phyloP scores from a whole-genome alignment of 352 stramenopile genomes.

The Phytophthora aleatoria region DNA sequence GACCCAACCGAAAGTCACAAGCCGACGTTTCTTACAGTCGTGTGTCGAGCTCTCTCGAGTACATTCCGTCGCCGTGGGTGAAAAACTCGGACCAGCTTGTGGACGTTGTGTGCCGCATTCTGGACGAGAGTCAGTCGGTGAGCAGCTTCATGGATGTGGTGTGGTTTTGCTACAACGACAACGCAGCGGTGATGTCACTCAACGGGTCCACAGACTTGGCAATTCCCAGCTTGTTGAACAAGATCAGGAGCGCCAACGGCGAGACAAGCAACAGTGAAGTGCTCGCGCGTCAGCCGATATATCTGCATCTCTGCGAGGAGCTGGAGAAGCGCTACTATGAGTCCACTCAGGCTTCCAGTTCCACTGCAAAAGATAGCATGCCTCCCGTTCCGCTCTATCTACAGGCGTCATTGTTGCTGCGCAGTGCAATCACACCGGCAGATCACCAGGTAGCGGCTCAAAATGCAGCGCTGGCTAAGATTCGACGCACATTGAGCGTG shows the following conservation, averaged over 20 bases:
- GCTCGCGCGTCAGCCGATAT: slow-evolving; percentile 55
- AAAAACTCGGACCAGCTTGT: slow-evolving; percentile 49
- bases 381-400: slow-evolving; percentile 47
- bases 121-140: slow-evolving; percentile 58
- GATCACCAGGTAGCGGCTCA: slow-evolving; percentile 52
- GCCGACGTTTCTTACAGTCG: slow-evolving; percentile 86
- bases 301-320: slow-evolving; percentile 60
- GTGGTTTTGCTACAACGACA: slow-evolving; percentile 83
- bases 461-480: slow-evolving; percentile 39
- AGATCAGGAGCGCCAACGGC: slow-evolving; percentile 43
- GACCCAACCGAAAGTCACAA: slow-evolving; percentile 81
- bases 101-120: slow-evolving; percentile 51
- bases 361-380: not conserved
- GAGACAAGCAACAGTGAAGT: slow-evolving; percentile 22
- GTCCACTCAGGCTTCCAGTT: not conserved
- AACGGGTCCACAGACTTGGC: slow-evolving; percentile 52
- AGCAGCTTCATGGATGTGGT: slow-evolving; percentile 77
- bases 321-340: slow-evolving; percentile 57
- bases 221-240: slow-evolving; percentile 63
- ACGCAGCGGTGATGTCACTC: slow-evolving; percentile 55
- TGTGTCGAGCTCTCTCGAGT: slow-evolving; percentile 76
- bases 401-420: slow-evolving; percentile 64
- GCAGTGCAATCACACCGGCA: slow-evolving; percentile 57
- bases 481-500: slow-evolving; percentile 51
- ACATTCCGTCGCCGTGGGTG: slow-evolving; percentile 63